Evolutionary conservation across 805 yeast genomes (phyloP).

Genomic region (Yamadazyma philogaea): DNA sequence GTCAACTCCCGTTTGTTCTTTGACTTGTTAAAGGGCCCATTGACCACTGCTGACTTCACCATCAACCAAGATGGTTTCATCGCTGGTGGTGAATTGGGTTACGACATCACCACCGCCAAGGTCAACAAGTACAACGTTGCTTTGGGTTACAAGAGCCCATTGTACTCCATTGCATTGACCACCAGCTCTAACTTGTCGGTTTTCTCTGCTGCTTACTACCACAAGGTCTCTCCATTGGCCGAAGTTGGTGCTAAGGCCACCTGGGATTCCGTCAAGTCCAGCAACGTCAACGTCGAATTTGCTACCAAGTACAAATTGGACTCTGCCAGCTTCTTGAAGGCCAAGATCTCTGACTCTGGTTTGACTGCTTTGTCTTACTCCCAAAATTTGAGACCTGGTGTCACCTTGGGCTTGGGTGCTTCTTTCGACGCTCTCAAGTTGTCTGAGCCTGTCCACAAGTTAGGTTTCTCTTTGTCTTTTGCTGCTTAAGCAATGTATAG

Average conservation of each 20-base stretch:
- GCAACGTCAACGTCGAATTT: slow-evolving; percentile 88
- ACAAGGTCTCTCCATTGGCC: slow-evolving; percentile 83
- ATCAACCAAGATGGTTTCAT: slow-evolving; percentile 95
- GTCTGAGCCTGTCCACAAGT: slow-evolving; percentile 95
- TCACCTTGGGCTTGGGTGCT: slow-evolving; percentile 94
- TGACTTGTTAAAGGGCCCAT: slow-evolving; percentile 92
- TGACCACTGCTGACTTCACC: slow-evolving; percentile 91
- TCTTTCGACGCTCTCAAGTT: slow-evolving; percentile 94
- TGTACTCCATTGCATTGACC: slow-evolving; percentile 80
- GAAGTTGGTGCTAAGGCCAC: slow-evolving; percentile 99
- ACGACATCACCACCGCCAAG: slow-evolving; percentile 90
- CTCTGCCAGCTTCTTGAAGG: slow-evolving; percentile 86
- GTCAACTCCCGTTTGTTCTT: slow-evolving; percentile 93
- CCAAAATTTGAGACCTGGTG: slow-evolving; percentile 94
- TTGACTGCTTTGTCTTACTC: slow-evolving; percentile 90
- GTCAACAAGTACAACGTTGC: slow-evolving; percentile 93
- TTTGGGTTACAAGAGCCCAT: slow-evolving; percentile 85
- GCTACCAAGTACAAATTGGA: slow-evolving; percentile 95
- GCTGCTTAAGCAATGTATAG: slow-evolving; percentile 58
- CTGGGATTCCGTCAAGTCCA: slow-evolving; percentile 81
- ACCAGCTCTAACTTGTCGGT: slow-evolving; percentile 84
- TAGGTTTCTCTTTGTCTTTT: slow-evolving; percentile 92
- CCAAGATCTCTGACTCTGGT: slow-evolving; percentile 95
- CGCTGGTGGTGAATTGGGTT: slow-evolving; percentile 95
- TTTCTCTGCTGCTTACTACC: slow-evolving; percentile 95